phyloP scores from a whole-genome alignment of 2,329 filamentous ascomycete species.

The Penicillium sp. region DNA sequence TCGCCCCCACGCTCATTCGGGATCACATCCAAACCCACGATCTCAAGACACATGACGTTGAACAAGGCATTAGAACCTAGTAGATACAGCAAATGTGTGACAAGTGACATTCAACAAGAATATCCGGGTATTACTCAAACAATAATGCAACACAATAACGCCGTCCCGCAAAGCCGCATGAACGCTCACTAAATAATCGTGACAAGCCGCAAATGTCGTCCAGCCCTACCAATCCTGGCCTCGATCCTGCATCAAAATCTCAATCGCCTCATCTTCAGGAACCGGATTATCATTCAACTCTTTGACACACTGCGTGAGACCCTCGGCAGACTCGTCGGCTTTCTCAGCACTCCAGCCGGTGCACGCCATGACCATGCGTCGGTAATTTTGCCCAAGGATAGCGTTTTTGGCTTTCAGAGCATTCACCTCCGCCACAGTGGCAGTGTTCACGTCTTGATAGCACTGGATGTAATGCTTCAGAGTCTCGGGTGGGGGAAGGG shows the following conservation, averaged over 20 bases:
- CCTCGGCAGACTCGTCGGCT: constrained; percentile 74
- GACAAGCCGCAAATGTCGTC: neutral
- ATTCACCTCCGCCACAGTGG: constrained; percentile 61
- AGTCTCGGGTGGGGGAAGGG: constrained; percentile 54
- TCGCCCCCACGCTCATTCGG: no score
- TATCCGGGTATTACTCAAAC: constrained; percentile 21
- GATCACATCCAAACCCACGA: no score
- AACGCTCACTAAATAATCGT: constrained; percentile 17
- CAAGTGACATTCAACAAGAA: constrained; percentile 13
- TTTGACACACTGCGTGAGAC: constrained; percentile 78
- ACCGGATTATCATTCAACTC: constrained; percentile 58
- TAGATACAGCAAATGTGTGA: constrained; percentile 16
- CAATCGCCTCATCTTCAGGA: constrained; percentile 40
- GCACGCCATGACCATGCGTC: constrained; percentile 80
- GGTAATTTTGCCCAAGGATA: constrained; percentile 81
- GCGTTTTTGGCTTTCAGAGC: constrained; percentile 71
- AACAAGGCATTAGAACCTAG: constrained; percentile 4
- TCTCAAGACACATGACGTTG: no score
- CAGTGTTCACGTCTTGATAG: constrained; percentile 62
- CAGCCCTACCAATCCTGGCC: constrained; percentile 39
- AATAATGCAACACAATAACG: constrained; percentile 16
- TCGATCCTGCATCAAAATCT: constrained; percentile 41
- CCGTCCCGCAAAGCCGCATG: constrained; percentile 11
- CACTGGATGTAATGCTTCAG: constrained; percentile 65
- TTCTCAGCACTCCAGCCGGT: constrained; percentile 71